Conservation (phyloP, 2,329 filamentous ascomycete genomes). For the Xylaria sp. region DNA sequence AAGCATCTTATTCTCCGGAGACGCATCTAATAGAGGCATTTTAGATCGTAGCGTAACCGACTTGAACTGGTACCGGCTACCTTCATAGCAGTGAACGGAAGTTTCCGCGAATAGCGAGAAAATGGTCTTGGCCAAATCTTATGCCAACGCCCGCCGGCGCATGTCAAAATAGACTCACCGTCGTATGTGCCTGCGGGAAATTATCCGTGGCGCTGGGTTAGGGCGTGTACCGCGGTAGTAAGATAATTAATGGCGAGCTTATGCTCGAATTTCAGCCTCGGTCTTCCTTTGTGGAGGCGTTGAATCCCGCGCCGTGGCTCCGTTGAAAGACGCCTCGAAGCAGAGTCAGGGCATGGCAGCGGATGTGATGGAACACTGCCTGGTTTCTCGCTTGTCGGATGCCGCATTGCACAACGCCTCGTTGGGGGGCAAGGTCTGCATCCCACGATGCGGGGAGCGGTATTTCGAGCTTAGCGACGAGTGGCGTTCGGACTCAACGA, state of each 20-base stretch:
- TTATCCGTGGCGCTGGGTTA: constrained; percentile 63
- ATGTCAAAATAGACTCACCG: constrained; percentile 56
- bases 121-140: constrained; percentile 68
- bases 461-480: constrained; percentile 74
- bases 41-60: neutral
- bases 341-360: constrained; percentile 68
- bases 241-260: constrained; percentile 74
- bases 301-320: constrained; percentile 73
- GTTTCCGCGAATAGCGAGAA: constrained; percentile 68
- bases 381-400: constrained; percentile 73
- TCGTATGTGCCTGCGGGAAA: constrained; percentile 55
- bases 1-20: neutral
- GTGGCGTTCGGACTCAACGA: constrained; percentile 75
- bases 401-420: constrained; percentile 68
- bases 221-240: constrained; percentile 70
- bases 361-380: constrained; percentile 86
- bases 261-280: constrained; percentile 68
- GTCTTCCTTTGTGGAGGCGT: constrained; percentile 70
- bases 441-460: constrained; percentile 66
- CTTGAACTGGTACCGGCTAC: constrained; percentile 48
- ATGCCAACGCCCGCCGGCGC: constrained; percentile 70
- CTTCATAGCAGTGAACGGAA: constrained; percentile 67
- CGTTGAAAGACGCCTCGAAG: constrained; percentile 70
- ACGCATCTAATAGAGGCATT: neutral
- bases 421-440: constrained; percentile 70